Conservation (phyloP, 352 stramenopile species). For the Globisporangium yorkense region DNA sequence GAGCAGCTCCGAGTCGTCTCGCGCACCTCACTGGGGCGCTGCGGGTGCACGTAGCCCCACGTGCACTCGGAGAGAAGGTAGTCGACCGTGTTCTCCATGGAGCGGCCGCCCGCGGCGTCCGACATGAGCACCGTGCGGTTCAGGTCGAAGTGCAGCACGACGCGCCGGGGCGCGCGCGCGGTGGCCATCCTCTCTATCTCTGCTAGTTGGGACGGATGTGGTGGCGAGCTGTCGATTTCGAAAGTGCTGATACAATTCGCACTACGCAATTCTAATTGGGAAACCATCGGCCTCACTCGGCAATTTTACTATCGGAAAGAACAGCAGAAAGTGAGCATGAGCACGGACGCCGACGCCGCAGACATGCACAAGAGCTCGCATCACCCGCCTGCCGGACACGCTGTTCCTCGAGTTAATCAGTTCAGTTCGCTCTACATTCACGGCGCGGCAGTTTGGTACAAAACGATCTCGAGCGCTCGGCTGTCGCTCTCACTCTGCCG, state of each 20-base stretch:
- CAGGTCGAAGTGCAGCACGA: slow-evolving; percentile 86
- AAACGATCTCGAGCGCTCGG: slow-evolving; percentile 5
- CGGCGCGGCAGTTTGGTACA: slow-evolving; percentile 5
- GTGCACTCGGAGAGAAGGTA: slow-evolving; percentile 81
- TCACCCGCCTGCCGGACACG: too few relatives aligned
- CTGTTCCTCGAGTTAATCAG: slow-evolving; percentile 5
- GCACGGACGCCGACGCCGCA: too few relatives aligned
- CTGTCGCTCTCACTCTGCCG: background rate
- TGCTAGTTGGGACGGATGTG: background rate
- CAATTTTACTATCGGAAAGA: too few relatives aligned
- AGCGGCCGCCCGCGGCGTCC: slow-evolving; percentile 77
- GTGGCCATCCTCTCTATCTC: slow-evolving; percentile 3
- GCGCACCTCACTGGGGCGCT: slow-evolving; percentile 17
- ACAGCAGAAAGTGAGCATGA: too few relatives aligned
- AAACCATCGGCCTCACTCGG: too few relatives aligned
- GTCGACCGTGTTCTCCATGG: slow-evolving; percentile 87
- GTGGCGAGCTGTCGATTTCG: too few relatives aligned
- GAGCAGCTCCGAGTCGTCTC: too few relatives aligned
- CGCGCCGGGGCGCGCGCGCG: slow-evolving; percentile 19
- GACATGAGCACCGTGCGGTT: slow-evolving; percentile 90
- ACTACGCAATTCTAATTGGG: too few relatives aligned
- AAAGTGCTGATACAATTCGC: too few relatives aligned
- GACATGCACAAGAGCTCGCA: too few relatives aligned
- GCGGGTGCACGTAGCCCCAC: slow-evolving; percentile 52
- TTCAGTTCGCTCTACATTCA: slow-evolving; percentile 10